Evolutionary conservation across 805 yeast genomes (phyloP).

Genomic region (Teunomyces tritomae): DNA sequence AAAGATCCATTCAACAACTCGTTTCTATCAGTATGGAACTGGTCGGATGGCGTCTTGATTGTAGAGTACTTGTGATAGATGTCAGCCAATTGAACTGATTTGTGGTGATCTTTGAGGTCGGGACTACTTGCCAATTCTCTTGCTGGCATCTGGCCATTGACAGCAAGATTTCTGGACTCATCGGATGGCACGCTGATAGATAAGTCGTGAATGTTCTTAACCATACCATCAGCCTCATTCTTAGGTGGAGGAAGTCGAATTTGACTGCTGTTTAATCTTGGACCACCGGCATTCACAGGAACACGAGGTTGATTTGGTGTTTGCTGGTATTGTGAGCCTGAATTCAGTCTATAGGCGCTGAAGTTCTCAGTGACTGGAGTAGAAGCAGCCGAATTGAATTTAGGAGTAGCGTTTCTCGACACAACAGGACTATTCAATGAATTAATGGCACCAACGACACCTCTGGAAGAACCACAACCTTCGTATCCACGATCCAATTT

Average conservation of each 20-base stretch:
- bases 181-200: background rate
- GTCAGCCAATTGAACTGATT: slow-evolving; percentile 40
- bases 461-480: slow-evolving; percentile 73
- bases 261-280: background rate
- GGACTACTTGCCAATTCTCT: background rate
- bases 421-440: slow-evolving; percentile 47
- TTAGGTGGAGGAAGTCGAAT: slow-evolving; percentile 1
- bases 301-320: background rate
- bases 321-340: background rate
- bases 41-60: slow-evolving; percentile 40
- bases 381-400: background rate
- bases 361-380: background rate
- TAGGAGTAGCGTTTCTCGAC: slow-evolving; percentile 1
- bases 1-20: slow-evolving; percentile 34
- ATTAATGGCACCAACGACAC: slow-evolving; percentile 56
- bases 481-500: slow-evolving; percentile 53
- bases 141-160: background rate
- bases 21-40: slow-evolving; percentile 34
- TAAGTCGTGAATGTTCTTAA: slow-evolving; percentile 4
- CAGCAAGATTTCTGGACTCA: background rate
- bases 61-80: slow-evolving; percentile 43
- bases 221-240: background rate
- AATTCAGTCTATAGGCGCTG: background rate
- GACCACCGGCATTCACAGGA: background rate
- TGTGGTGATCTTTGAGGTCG: slow-evolving; percentile 20